phyloP scores from a whole-genome alignment of 1,139 yeast species.

The Kodamaea arcana region DNA sequence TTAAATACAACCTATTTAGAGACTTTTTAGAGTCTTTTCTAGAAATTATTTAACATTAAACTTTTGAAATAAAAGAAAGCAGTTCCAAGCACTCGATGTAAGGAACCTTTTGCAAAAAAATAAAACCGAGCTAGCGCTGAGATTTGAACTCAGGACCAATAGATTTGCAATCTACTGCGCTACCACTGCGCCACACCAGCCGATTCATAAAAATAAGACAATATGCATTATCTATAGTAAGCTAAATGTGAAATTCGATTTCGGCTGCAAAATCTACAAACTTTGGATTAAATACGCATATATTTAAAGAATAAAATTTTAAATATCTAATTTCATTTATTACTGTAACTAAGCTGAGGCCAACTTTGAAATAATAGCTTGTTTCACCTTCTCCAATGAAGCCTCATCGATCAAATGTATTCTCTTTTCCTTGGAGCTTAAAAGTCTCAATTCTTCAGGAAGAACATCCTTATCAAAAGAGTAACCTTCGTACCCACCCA shows the following conservation, averaged over 20 bases:
- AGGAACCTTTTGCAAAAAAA: too few relatives aligned
- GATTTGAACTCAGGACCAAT: slow-evolving; percentile 53
- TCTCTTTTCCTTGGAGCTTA: slow-evolving; percentile 70
- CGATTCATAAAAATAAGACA: slow-evolving; percentile 4
- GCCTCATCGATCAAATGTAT: slow-evolving; percentile 72
- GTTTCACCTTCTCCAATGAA: slow-evolving; percentile 67
- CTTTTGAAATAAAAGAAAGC: too few relatives aligned
- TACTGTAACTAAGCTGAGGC: too few relatives aligned
- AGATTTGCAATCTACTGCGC: slow-evolving; percentile 56
- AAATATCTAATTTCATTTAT: background rate
- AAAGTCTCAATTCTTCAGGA: slow-evolving; percentile 78
- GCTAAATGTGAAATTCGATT: too few relatives aligned
- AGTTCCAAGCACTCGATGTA: too few relatives aligned
- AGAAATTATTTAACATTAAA: too few relatives aligned
- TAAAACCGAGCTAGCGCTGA: slow-evolving; percentile 49
- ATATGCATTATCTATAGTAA: too few relatives aligned
- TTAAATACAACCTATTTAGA: too few relatives aligned
- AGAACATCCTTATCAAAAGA: slow-evolving; percentile 84
- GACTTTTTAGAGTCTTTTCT: too few relatives aligned
- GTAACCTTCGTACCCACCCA: slow-evolving; percentile 62
- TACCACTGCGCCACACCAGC: slow-evolving; percentile 55
- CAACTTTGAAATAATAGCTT: slow-evolving; percentile 39
- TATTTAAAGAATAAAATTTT: background rate
- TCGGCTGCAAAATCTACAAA: too few relatives aligned
- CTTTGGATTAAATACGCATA: too few relatives aligned